phyloP scores from a whole-genome alignment of 2,329 filamentous ascomycete species.

The Raffaelea ambrosiae region DNA sequence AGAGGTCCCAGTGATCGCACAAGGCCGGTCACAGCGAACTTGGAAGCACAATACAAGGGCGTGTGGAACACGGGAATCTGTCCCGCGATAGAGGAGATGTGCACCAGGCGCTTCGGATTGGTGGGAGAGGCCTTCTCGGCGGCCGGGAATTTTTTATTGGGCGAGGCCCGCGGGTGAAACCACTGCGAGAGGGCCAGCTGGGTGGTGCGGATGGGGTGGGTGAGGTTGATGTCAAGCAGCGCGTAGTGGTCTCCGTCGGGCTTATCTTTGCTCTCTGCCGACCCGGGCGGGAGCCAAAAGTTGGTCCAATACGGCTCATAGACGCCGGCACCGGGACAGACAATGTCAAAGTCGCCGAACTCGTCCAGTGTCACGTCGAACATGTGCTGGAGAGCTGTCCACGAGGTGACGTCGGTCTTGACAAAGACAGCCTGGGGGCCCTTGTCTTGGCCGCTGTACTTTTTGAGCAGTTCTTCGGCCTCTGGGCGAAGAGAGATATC shows the following conservation, averaged over 20 bases:
- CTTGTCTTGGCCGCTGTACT: slow-evolving; percentile 7
- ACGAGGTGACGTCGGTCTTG: slow-evolving; percentile 34
- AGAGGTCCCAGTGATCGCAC: slow-evolving; percentile 29
- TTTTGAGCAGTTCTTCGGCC: slow-evolving; percentile 24
- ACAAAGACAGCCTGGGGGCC: slow-evolving; percentile 30
- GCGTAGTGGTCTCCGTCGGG: slow-evolving; percentile 20
- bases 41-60: slow-evolving; percentile 31
- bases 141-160: neutral
- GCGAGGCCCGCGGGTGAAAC: slow-evolving; percentile 9
- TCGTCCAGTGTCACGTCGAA: slow-evolving; percentile 24
- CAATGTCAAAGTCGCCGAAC: slow-evolving; percentile 31
- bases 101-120: slow-evolving; percentile 19
- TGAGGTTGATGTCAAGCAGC: slow-evolving; percentile 30
- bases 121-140: slow-evolving; percentile 15
- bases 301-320: slow-evolving; percentile 31
- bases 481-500: slow-evolving; percentile 34
- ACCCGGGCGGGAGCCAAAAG: slow-evolving; percentile 33
- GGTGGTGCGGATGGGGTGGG: slow-evolving; percentile 30
- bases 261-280: slow-evolving; percentile 21
- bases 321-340: slow-evolving; percentile 37
- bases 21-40: slow-evolving; percentile 29
- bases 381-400: slow-evolving; percentile 26
- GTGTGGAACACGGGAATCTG: slow-evolving; percentile 23
- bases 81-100: slow-evolving; percentile 24
- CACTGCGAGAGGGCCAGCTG: slow-evolving; percentile 31